Percentiles rank a stretch among this genome's conserved stretches.
phyloP scores from a whole-genome alignment of 1,139 yeast genomes.

The Debaryomycetaceae sp. region DNA sequence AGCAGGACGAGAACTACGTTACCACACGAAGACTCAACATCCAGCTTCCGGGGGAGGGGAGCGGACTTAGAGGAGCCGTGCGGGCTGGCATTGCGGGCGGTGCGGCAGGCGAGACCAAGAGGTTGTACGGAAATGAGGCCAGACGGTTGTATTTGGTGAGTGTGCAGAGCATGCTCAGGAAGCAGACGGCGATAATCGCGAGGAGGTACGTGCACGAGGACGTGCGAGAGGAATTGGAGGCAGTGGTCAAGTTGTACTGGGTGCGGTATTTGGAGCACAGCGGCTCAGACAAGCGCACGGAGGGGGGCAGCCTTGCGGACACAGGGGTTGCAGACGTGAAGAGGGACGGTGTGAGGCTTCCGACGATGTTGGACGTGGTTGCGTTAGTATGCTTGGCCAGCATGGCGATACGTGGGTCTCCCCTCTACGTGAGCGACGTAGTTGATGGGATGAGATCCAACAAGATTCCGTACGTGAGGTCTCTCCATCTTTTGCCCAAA shows the following conservation, averaged over 20 bases:
- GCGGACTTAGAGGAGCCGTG: conserved; percentile 13
- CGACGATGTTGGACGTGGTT: conserved; percentile 27
- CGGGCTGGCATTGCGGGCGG: conserved; percentile 7
- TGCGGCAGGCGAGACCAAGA: conserved; percentile 5
- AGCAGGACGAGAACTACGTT: conserved; percentile 53
- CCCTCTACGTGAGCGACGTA: conserved; percentile 36
- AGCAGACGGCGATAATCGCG: conserved; percentile 35
- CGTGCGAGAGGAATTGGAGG: conserved; percentile 33
- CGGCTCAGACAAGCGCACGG: not conserved
- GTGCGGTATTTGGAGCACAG: conserved; percentile 24
- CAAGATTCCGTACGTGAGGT: conserved; percentile 35
- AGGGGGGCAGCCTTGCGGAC: not conserved
- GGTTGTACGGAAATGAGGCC: conserved; percentile 54
- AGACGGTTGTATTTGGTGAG: conserved; percentile 43
- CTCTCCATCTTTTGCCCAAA: conserved; percentile 28
- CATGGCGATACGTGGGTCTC: conserved; percentile 28
- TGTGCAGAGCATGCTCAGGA: conserved; percentile 52
- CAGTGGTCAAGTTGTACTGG: conserved; percentile 53
- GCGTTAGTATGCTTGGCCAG: conserved; percentile 38
- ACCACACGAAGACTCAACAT: conserved; percentile 56
- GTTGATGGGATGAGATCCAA: conserved; percentile 27
- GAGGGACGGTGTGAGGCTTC: conserved; percentile 11
- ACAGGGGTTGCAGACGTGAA: conserved; percentile 12
- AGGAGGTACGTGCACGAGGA: conserved; percentile 7
- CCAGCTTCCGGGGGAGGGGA: conserved; percentile 16